A percentile compares a stretch with the other conserved stretches of the same genome.
phyloP scores from a whole-genome alignment of 1,139 yeast species.

The Yamadazyma friedrichii region DNA sequence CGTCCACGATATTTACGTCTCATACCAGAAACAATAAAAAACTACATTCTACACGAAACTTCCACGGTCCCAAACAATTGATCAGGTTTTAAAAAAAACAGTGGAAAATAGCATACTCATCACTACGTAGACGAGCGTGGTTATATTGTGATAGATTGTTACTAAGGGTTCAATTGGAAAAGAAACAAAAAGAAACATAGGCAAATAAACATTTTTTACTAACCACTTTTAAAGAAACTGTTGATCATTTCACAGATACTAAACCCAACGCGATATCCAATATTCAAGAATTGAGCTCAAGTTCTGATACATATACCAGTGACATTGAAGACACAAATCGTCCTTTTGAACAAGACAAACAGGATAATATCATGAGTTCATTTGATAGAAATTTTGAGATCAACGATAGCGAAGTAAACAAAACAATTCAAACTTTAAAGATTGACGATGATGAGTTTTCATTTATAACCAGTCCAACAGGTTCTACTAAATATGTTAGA shows the following conservation, averaged over 20 bases:
- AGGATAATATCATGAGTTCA: constrained; percentile 11
- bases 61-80: background rate
- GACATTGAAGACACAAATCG: constrained; percentile 16
- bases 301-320: constrained; percentile 45
- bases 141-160: no score
- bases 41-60: background rate
- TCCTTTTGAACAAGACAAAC: background rate
- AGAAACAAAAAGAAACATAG: background rate
- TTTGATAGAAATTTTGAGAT: constrained; percentile 30
- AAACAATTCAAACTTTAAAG: constrained; percentile 16
- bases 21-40: background rate
- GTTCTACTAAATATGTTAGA: background rate
- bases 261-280: background rate
- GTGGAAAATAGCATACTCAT: background rate
- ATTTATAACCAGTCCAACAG: constrained; percentile 13
- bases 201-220: background rate
- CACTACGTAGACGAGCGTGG: background rate
- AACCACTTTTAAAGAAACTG: background rate
- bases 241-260: background rate
- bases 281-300: constrained; percentile 33
- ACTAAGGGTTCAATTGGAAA: background rate
- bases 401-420: constrained; percentile 13
- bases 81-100: background rate
- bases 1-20: background rate
- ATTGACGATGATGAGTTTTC: constrained; percentile 29